These are phyloP conservation scores for Lagenaria siceraria DNA, from an alignment of 306 rosid species.

Conservation along the genomic window DNA sequence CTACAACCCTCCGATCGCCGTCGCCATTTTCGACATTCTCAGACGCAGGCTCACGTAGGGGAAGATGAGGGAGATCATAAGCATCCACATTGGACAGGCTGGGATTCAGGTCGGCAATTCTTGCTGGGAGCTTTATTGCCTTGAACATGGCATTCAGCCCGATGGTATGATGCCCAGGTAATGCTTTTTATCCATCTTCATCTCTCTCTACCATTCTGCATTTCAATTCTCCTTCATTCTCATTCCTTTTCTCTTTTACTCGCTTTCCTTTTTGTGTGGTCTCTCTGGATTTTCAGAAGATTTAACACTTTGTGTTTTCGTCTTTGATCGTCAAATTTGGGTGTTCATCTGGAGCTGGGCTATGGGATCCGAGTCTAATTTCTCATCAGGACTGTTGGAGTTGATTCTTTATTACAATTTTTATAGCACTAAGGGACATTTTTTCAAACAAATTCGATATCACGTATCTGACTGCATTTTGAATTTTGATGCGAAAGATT, in stretches of 20 bases:
- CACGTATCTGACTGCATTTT: background rate
- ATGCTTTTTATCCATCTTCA: background rate
- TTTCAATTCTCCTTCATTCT: background rate
- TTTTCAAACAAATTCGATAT: background rate
- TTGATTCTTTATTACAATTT: background rate
- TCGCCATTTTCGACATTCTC: background rate
- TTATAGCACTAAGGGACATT: background rate
- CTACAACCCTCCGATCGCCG: background rate
- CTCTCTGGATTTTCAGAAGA: too few relatives aligned
- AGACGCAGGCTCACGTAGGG: background rate
- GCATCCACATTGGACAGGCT: slow-evolving; percentile 96
- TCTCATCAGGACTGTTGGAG: background rate
- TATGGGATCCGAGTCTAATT: background rate
- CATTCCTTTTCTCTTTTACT: background rate
- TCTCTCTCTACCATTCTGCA: too few relatives aligned
- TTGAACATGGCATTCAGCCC: slow-evolving; percentile 88
- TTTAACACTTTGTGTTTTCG: background rate
- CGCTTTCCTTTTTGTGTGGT: background rate
- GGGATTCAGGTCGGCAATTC: slow-evolving; percentile 97
- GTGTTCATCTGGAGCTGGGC: too few relatives aligned
- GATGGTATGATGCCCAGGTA: slow-evolving; percentile 96
- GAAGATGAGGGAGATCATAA: slow-evolving; percentile 84
- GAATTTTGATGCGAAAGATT: background rate
- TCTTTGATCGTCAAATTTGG: background rate
- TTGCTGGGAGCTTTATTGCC: slow-evolving; percentile 99